Conservation (phyloP, 208 protist species). For the Porcisia deanei region DNA sequence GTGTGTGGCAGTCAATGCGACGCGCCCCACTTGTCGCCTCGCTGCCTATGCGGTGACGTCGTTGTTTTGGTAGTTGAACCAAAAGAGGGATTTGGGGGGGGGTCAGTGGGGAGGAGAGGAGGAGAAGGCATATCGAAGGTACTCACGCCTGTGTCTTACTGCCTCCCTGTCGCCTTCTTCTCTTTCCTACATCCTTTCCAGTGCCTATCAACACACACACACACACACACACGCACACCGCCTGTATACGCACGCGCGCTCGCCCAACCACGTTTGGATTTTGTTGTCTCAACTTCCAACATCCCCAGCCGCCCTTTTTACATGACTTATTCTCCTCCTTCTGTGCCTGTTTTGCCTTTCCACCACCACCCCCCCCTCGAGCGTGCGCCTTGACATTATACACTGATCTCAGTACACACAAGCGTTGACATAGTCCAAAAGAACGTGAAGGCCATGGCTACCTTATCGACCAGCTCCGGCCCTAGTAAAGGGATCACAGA, state of each 20-base stretch:
- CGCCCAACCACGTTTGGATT: too few relatives aligned
- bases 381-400: background rate
- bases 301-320: background rate
- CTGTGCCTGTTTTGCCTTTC: background rate
- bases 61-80: too few relatives aligned
- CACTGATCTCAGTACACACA: background rate
- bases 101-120: background rate
- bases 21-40: background rate
- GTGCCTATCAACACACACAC: background rate
- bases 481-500: constrained; percentile 35
- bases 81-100: too few relatives aligned
- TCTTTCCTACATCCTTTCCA: background rate
- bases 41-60: background rate
- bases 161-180: background rate
- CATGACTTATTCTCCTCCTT: background rate
- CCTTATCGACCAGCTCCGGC: background rate
- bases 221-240: background rate
- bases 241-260: background rate
- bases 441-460: background rate
- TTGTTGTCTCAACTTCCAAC: too few relatives aligned
- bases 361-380: background rate
- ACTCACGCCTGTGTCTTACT: background rate
- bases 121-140: background rate
- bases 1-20: background rate
- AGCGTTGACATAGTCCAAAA: background rate